Conservation (phyloP, 2,329 filamentous ascomycete species). For the Cytospora mali region DNA sequence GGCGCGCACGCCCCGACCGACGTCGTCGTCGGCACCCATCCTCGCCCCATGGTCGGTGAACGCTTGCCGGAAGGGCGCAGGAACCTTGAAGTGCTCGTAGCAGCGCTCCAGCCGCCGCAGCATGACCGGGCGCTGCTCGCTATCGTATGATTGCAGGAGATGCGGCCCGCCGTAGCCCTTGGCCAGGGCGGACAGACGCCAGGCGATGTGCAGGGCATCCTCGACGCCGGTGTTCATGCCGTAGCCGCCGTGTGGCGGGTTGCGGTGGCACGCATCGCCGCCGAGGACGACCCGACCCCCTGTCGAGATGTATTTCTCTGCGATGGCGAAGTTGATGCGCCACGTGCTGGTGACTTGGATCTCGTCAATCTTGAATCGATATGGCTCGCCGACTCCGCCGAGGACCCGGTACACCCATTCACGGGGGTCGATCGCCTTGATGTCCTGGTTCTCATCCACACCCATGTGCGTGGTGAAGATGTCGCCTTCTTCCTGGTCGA, state of each 20-base stretch:
- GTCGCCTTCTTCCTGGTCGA: conserved; percentile 8
- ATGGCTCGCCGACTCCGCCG: conserved; percentile 24
- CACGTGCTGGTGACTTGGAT: conserved; percentile 31
- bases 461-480: conserved; percentile 12
- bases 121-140: conserved; percentile 15
- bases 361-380: conserved; percentile 31
- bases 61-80: conserved; percentile 9
- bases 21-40: conserved; percentile 9
- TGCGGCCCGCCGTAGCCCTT: conserved; percentile 14
- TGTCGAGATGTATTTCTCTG: conserved; percentile 9
- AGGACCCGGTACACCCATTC: conserved; percentile 22
- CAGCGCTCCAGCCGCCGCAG: conserved; percentile 11
- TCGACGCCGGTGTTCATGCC: conserved; percentile 40
- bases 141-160: conserved; percentile 16
- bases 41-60: conserved; percentile 5
- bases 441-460: background rate
- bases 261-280: conserved; percentile 42
- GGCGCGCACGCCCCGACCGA: conserved; percentile 10
- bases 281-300: conserved; percentile 31
- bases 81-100: conserved; percentile 16
- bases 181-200: conserved; percentile 10
- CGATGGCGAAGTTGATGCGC: conserved; percentile 31
- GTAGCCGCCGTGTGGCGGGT: conserved; percentile 41
- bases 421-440: conserved; percentile 3
- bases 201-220: conserved; percentile 17